Base-by-base conservation (phyloP, 2,329 filamentous ascomycete species). In the Gyromitra esculenta region DNA sequence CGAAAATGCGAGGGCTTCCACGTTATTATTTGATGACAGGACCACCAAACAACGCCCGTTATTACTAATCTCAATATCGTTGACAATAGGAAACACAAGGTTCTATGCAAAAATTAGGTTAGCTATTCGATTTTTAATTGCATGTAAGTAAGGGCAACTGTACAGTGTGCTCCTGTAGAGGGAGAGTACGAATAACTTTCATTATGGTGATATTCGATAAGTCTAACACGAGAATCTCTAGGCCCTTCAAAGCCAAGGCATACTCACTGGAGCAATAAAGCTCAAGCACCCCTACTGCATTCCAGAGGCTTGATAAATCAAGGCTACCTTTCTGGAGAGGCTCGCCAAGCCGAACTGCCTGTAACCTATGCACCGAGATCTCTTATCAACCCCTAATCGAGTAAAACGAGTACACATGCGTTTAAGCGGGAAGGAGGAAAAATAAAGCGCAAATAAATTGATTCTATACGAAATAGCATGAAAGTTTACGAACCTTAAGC, bases 251-350 rank as follows among this genome's bases (percentile, higher is more conserved):
- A 45, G 65, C 50, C 25, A 72, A 65, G 13, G 39, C 69, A 37
- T 54, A 65, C 15, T 50, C 25, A 15, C 60, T 65, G 7, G 69
- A 72, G 52, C 59, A 65, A 56, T 72, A 72, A 31, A 72, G 59
- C 37, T 72, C 69, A 45, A 72, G n/a, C 11, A 60, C 15, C n/a
- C 59, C 21, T 25, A 21, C 15, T 15, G 57, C 45, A 43, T 56
- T 5, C 35, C 35, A 60, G 65, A 59, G 9, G 21, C 45, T 68
- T 21, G 65, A 48, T 48, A 72, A 37, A n/a, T 45, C 35, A n/a
- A 72, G 48, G n/a, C 37, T 11, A 18, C 69, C 69, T 45, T 50
- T 72, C 21, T 54, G 31, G n/a, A 18, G 59, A 13, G 25, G 9
- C 15, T 31, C 39, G 45, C 62, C 35, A n/a, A 72, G 69, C 13